phyloP scores from a whole-genome alignment of 768 basidiomycete genomes.

The Amanita pallidorosea region DNA sequence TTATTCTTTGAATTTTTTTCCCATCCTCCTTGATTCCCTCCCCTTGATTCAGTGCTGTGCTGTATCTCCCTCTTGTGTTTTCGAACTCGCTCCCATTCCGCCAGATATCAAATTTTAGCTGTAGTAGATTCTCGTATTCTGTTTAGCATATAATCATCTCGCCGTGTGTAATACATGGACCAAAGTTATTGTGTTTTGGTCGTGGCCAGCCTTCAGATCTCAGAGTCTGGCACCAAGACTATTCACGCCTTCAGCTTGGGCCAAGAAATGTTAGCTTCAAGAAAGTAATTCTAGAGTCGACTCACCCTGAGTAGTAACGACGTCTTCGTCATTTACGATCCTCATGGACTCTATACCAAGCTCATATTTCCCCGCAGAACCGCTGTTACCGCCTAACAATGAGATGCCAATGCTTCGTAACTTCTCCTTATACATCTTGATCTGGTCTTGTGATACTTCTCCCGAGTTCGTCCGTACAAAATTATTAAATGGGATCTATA shows the following conservation, averaged over 20 bases:
- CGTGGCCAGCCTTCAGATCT: not conserved
- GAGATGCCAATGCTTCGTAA: slow-evolving; percentile 81
- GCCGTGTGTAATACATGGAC: not conserved
- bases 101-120: not conserved
- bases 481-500: slow-evolving; percentile 69
- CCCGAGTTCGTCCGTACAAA: slow-evolving; percentile 72
- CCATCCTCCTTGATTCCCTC: slow-evolving; percentile 5
- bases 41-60: slow-evolving; percentile 10
- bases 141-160: not conserved
- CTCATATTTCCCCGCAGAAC: slow-evolving; percentile 66
- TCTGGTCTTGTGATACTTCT: slow-evolving; percentile 56
- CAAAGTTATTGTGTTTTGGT: too few species aligned
- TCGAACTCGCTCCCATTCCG: not conserved
- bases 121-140: slow-evolving; percentile 1
- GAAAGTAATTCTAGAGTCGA: not conserved
- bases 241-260: not conserved
- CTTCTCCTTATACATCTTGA: slow-evolving; percentile 65
- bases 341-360: slow-evolving; percentile 75
- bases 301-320: slow-evolving; percentile 15
- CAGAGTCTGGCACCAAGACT: slow-evolving; percentile 1
- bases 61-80: slow-evolving; percentile 15
- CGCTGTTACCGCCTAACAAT: slow-evolving; percentile 75
- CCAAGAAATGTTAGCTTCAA: not conserved
- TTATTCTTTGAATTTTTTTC: slow-evolving; percentile 32
- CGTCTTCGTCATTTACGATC: slow-evolving; percentile 70